Conservation (phyloP, 2,329 filamentous ascomycete genomes). For the Fusarium chaquense region DNA sequence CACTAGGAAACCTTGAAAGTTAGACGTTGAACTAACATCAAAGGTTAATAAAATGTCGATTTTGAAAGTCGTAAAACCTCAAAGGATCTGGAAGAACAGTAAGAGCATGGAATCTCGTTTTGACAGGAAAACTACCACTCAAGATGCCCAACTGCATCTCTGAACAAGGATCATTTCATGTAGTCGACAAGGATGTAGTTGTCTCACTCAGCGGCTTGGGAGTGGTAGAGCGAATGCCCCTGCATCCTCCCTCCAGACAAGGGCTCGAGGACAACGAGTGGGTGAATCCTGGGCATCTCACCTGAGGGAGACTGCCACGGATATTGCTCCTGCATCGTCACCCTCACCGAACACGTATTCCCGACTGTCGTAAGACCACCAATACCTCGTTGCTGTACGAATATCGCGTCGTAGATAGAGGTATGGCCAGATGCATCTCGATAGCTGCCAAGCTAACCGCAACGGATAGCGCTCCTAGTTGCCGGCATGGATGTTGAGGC, state of each 20-base stretch:
- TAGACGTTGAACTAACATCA: slow-evolving; percentile 20
- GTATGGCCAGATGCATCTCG: slow-evolving; percentile 3
- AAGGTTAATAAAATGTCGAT: not conserved
- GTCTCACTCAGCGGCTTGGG: slow-evolving; percentile 29
- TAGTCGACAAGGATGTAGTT: slow-evolving; percentile 6
- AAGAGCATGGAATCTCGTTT: not conserved
- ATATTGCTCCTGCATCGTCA: slow-evolving; percentile 32
- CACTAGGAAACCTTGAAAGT: slow-evolving; percentile 24
- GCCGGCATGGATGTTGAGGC: slow-evolving; percentile 26
- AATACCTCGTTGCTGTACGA: slow-evolving; percentile 7
- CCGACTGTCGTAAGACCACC: slow-evolving; percentile 10
- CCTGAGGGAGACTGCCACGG: slow-evolving; percentile 13
- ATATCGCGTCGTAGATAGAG: not conserved
- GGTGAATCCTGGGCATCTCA: slow-evolving; percentile 20
- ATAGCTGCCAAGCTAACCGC: slow-evolving; percentile 22
- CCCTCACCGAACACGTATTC: slow-evolving; percentile 12
- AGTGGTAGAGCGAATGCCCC: slow-evolving; percentile 32
- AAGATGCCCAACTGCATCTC: slow-evolving; percentile 15
- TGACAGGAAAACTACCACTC: not conserved
- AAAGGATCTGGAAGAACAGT: not conserved
- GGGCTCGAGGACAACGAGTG: slow-evolving; percentile 29
- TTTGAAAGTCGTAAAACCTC: slow-evolving; percentile 5
- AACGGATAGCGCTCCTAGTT: slow-evolving; percentile 22
- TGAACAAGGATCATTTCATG: slow-evolving; percentile 25
- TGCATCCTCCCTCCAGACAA: slow-evolving; percentile 30